Conservation (phyloP, 495 filamentous ascomycete genomes). For the Tuber aestivum region DNA sequence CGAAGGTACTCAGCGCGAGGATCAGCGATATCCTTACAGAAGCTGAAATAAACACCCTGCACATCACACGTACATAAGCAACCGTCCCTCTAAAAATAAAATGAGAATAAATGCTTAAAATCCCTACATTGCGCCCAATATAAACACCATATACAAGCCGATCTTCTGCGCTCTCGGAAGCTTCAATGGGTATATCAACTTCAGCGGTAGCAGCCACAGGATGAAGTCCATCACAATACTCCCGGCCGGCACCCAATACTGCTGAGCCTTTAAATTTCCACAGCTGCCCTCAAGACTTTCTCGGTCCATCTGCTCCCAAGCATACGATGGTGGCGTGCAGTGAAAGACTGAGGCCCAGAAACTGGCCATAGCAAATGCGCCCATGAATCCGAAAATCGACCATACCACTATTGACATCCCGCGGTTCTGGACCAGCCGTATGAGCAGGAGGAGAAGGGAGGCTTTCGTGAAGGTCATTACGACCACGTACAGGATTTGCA, state of each 20-base stretch:
- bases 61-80: background rate
- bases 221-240: slow-evolving; percentile 11
- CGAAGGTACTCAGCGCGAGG: background rate
- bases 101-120: background rate
- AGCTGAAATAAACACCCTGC: background rate
- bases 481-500: slow-evolving; percentile 3
- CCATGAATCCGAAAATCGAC: slow-evolving; percentile 8
- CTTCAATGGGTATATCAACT: background rate
- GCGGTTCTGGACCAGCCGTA: background rate
- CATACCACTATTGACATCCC: background rate
- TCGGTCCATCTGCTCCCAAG: background rate
- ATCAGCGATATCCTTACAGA: background rate
- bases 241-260: slow-evolving; percentile 1
- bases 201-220: slow-evolving; percentile 6
- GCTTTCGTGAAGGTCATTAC: slow-evolving; percentile 12
- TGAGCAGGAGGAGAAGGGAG: slow-evolving; percentile 7
- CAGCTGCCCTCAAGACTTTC: background rate
- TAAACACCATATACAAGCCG: slow-evolving; percentile 13
- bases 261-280: background rate
- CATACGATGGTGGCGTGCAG: slow-evolving; percentile 6
- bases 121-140: slow-evolving; percentile 4
- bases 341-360: slow-evolving; percentile 6
- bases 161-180: slow-evolving; percentile 4
- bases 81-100: background rate
- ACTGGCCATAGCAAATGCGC: background rate